A percentile compares a stretch with the other conserved stretches of the same genome.
These are phyloP conservation scores for Alternaria triticimaculans DNA, from an alignment of 2,329 filamentous ascomycete genomes.

Conservation along the genomic window DNA sequence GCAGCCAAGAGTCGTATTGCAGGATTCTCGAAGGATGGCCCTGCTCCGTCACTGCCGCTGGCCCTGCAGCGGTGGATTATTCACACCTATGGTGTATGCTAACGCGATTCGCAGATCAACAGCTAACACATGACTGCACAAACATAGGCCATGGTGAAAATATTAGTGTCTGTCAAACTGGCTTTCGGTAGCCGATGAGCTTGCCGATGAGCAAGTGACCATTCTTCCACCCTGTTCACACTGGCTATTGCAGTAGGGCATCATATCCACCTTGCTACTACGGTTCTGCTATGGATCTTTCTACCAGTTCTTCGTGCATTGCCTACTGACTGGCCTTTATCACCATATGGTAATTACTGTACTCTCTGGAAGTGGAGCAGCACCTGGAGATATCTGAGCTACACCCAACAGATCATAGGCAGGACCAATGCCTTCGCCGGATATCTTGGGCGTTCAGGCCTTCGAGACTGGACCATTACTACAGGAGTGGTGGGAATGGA, in stretches of 20 bases:
- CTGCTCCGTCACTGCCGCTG: slow-evolving; percentile 22
- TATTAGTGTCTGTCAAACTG: slow-evolving; percentile 19
- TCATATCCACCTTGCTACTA: slow-evolving; percentile 1
- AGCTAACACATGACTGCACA: slow-evolving; percentile 33
- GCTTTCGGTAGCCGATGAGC: slow-evolving; percentile 25
- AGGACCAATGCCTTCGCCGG: slow-evolving; percentile 12
- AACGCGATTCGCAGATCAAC: slow-evolving; percentile 30
- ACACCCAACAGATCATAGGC: neutral
- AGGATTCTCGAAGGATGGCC: slow-evolving; percentile 36
- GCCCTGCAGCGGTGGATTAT: slow-evolving; percentile 18
- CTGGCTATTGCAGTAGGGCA: slow-evolving; percentile 1
- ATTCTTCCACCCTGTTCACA: neutral
- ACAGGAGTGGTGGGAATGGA: slow-evolving; percentile 44
- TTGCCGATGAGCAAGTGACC: slow-evolving; percentile 29
- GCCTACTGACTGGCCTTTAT: neutral
- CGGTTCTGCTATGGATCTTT: neutral
- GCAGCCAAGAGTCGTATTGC: slow-evolving; percentile 27
- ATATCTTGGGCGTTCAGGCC: slow-evolving; percentile 40
- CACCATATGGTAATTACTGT: neutral
- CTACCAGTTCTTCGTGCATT: neutral
- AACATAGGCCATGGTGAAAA: slow-evolving; percentile 24
- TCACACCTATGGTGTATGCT: slow-evolving; percentile 22
- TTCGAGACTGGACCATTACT: slow-evolving; percentile 32
- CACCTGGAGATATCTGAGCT: neutral
- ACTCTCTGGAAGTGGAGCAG: neutral